Conservation (phyloP, 495 filamentous ascomycete species). For the Parachaetomium inaequale region DNA sequence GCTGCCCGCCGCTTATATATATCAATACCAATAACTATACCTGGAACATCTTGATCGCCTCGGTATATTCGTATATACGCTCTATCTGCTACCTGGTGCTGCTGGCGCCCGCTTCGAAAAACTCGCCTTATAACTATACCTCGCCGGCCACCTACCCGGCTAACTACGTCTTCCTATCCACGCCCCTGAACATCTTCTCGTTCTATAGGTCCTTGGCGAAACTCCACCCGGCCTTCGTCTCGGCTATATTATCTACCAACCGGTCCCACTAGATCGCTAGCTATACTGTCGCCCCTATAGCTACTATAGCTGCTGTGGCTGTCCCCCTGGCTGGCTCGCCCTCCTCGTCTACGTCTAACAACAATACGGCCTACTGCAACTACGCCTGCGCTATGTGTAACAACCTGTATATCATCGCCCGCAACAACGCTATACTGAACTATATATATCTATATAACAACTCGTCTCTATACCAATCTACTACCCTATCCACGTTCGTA, state of each 20-base stretch:
- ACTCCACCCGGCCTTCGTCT: constrained; percentile 7
- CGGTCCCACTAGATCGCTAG: constrained; percentile 4
- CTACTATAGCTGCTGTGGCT: no score
- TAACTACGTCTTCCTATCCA: constrained; percentile 1
- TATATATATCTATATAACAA: not conserved
- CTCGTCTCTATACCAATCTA: not conserved
- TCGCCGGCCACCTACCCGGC: not conserved
- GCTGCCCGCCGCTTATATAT: constrained; percentile 1
- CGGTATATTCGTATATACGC: not conserved
- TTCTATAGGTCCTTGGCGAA: constrained; percentile 3
- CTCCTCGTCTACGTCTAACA: constrained; percentile 2
- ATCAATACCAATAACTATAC: not conserved
- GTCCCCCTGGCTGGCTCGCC: not conserved
- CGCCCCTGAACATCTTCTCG: not conserved
- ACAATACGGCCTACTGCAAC: constrained; percentile 1
- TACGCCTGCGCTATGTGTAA: not conserved
- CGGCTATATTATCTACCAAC: constrained; percentile 5
- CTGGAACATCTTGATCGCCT: not conserved
- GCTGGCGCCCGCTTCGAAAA: not conserved
- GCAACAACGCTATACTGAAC: constrained; percentile 1
- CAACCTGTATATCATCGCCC: not conserved
- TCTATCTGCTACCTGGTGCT: not conserved
- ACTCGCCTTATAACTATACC: not conserved
- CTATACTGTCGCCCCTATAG: not conserved
- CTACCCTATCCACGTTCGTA: not conserved